phyloP scores from a whole-genome alignment of 2,329 filamentous ascomycete genomes.

The Aureobasidium sp. region DNA sequence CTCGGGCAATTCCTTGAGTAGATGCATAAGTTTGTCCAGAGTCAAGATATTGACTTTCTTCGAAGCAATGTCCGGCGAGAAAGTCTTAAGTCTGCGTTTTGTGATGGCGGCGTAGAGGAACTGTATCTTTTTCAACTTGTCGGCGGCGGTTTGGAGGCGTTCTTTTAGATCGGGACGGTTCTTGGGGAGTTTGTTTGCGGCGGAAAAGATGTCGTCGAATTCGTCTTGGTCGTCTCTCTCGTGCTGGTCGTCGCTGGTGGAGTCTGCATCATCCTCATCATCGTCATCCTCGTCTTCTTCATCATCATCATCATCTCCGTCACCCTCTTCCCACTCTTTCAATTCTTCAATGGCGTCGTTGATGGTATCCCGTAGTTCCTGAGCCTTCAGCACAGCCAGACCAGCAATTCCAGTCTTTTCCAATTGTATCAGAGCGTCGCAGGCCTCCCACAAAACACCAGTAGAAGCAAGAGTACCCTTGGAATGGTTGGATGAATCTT shows the following conservation, averaged over 20 bases:
- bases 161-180: constrained; percentile 57
- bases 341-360: constrained; percentile 79
- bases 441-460: constrained; percentile 74
- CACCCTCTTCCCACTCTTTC: constrained; percentile 65
- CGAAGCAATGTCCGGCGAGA: constrained; percentile 33
- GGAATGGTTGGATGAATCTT: constrained; percentile 26
- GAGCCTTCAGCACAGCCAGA: constrained; percentile 60
- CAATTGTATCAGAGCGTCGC: constrained; percentile 61
- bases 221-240: constrained; percentile 40
- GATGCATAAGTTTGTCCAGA: constrained; percentile 47
- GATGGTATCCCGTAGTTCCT: constrained; percentile 65
- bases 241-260: constrained; percentile 30
- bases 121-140: constrained; percentile 56
- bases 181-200: constrained; percentile 51
- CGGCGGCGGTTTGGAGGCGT: constrained; percentile 56
- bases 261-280: constrained; percentile 27
- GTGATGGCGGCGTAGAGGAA: constrained; percentile 61
- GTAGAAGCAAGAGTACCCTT: constrained; percentile 53
- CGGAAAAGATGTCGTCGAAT: constrained; percentile 60
- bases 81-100: constrained; percentile 58
- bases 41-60: constrained; percentile 21
- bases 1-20: constrained; percentile 54
- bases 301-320: constrained; percentile 33
- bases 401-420: constrained; percentile 60
- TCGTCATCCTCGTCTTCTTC: constrained; percentile 22